These are phyloP conservation scores for Otatea glauca DNA, from an alignment of 176 grass and related monocot genomes.

Conservation along the genomic window DNA sequence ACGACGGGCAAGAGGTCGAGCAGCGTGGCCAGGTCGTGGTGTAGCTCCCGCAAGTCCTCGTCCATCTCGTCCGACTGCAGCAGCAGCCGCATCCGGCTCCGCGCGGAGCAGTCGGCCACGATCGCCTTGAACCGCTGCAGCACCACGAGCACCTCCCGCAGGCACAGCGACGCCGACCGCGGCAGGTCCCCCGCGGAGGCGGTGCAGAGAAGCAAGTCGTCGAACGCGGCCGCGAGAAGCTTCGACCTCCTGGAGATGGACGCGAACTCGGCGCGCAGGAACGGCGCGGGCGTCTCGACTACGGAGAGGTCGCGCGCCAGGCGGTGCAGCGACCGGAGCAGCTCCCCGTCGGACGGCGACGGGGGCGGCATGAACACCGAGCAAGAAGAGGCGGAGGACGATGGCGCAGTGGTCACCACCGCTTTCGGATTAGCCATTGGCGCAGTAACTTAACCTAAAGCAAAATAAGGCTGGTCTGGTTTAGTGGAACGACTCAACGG, in stretches of 20 bases:
- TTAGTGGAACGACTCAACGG: constrained; percentile 15
- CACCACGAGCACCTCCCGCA: constrained; percentile 79
- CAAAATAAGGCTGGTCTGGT: background rate
- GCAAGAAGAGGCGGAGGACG: constrained; percentile 31
- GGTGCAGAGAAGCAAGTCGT: constrained; percentile 59
- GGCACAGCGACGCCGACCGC: constrained; percentile 77
- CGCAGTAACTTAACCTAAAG: background rate
- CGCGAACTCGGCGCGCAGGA: constrained; percentile 52
- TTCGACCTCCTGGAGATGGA: constrained; percentile 61
- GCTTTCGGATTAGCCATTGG: constrained; percentile 29
- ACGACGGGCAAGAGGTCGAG: constrained; percentile 74
- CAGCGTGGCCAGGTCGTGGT: constrained; percentile 76
- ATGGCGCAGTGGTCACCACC: constrained; percentile 38
- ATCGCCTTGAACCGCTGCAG: constrained; percentile 81
- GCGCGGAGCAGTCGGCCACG: constrained; percentile 59
- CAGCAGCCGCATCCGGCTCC: constrained; percentile 75
- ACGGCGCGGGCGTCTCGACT: constrained; percentile 46
- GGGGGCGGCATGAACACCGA: constrained; percentile 41
- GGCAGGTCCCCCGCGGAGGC: constrained; percentile 33
- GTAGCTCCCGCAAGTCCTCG: constrained; percentile 66
- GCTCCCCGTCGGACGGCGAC: constrained; percentile 65
- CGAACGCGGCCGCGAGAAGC: constrained; percentile 70
- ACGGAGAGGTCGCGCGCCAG: constrained; percentile 64
- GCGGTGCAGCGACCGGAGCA: constrained; percentile 68
- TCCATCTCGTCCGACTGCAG: constrained; percentile 62